Conservation (phyloP, 106 monocot species). For the Phalaenopsis equestris region DNA sequence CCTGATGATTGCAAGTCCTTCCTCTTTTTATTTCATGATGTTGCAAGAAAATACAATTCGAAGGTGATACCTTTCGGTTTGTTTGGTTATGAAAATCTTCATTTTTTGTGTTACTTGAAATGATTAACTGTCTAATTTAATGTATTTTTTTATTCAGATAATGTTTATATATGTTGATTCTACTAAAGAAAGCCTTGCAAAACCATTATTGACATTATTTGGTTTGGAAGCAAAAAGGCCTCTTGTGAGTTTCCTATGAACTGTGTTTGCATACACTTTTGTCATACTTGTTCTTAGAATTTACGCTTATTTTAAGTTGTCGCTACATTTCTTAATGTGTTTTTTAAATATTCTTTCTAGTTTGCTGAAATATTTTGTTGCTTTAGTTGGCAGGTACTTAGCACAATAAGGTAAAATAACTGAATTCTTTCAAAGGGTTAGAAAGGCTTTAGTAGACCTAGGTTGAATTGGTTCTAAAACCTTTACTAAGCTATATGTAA, state of each 20-base stretch:
- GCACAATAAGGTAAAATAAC: neutral
- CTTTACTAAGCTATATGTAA: too few relatives aligned
- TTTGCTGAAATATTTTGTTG: neutral
- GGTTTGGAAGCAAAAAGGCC: constrained; percentile 65
- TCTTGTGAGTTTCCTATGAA: constrained; percentile 40
- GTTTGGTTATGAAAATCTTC: neutral
- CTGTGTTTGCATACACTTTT: neutral
- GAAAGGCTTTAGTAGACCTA: neutral
- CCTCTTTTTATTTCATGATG: constrained; percentile 32
- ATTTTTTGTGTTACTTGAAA: neutral
- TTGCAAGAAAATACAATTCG: constrained; percentile 69
- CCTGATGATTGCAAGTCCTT: constrained; percentile 50
- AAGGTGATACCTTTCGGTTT: constrained; percentile 31
- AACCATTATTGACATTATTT: constrained; percentile 85
- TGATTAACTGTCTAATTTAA: neutral
- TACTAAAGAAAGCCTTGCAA: constrained; percentile 84
- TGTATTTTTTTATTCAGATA: constrained; percentile 44
- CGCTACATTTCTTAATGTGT: neutral
- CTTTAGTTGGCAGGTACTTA: neutral
- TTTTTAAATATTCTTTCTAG: neutral
- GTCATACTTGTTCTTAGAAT: neutral
- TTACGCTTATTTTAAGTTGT: neutral
- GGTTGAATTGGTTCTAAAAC: too few relatives aligned
- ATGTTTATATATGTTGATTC: constrained; percentile 84
- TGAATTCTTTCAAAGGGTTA: neutral